phyloP scores from a whole-genome alignment of 2,329 filamentous ascomycete genomes.

The Epichloe sibirici region DNA sequence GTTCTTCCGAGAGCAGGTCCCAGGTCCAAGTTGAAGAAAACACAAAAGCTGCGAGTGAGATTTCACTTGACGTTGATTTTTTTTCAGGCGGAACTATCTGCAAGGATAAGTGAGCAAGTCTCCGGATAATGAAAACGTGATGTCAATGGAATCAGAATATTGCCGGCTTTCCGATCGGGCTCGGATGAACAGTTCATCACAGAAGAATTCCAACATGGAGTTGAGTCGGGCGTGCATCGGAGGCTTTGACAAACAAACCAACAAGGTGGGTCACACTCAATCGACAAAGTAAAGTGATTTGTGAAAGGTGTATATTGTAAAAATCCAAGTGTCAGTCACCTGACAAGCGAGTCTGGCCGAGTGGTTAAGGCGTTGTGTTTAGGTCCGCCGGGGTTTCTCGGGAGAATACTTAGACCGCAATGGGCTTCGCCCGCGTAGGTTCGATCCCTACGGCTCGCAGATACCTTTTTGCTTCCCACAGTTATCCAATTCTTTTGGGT shows the following conservation, averaged over 20 bases:
- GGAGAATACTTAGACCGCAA: slow-evolving; percentile 23
- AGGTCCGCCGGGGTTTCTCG: slow-evolving; percentile 19
- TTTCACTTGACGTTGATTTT: neutral
- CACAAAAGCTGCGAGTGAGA: neutral
- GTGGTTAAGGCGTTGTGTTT: slow-evolving; percentile 47
- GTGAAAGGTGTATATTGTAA: neutral
- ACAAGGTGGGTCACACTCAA: neutral
- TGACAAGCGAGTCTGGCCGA: slow-evolving; percentile 31
- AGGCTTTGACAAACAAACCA: too few relatives aligned
- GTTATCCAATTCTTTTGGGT: neutral
- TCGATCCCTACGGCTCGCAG: slow-evolving; percentile 39
- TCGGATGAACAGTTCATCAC: neutral
- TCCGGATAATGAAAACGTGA: too few relatives aligned
- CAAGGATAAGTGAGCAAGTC: too few relatives aligned
- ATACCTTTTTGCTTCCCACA: neutral
- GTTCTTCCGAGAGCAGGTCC: neutral
- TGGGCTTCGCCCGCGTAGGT: slow-evolving; percentile 34
- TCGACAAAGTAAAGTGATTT: too few relatives aligned
- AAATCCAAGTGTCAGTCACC: neutral
- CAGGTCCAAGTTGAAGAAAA: neutral
- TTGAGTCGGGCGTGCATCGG: neutral
- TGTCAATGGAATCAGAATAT: neutral
- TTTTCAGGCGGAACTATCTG: too few relatives aligned
- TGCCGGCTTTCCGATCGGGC: neutral
- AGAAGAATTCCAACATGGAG: neutral